A percentile compares a stretch with the other conserved stretches of the same genome.
These are phyloP conservation scores for Rhytidhysteron rufulum DNA, from an alignment of 2,329 filamentous ascomycete genomes.

Conservation along the genomic window DNA sequence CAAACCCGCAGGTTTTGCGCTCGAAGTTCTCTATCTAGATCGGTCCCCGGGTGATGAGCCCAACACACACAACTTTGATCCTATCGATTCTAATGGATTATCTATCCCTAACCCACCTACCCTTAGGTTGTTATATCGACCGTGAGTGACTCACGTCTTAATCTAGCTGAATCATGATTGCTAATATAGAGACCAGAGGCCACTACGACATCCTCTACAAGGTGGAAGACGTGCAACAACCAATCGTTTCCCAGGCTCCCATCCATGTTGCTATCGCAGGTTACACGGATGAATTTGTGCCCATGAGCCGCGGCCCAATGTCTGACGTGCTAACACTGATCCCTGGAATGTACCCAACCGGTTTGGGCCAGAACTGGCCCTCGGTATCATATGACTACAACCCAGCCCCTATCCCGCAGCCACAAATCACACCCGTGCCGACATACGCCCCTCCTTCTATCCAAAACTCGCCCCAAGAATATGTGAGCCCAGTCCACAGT, in stretches of 20 bases:
- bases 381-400: conserved; percentile 34
- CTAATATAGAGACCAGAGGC: conserved; percentile 49
- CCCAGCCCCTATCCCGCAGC: conserved; percentile 25
- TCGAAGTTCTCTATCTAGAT: conserved; percentile 90
- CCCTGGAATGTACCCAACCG: conserved; percentile 43
- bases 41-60: conserved; percentile 74
- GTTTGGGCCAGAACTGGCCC: conserved; percentile 30
- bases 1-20: conserved; percentile 70
- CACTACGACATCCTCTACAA: conserved; percentile 96
- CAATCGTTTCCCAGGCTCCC: conserved; percentile 23
- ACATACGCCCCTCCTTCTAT: conserved; percentile 27
- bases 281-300: conserved; percentile 39
- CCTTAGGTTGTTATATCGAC: conserved; percentile 64
- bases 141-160: conserved; percentile 45
- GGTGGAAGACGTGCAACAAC: conserved; percentile 46
- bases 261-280: conserved; percentile 34
- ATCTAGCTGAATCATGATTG: background rate
- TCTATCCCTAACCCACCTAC: conserved; percentile 52
- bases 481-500: conserved; percentile 24
- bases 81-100: conserved; percentile 43
- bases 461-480: conserved; percentile 29
- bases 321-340: conserved; percentile 38
- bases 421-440: conserved; percentile 29
- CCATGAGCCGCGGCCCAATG: conserved; percentile 28
- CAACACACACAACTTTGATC: conserved; percentile 64